Conservation (phyloP, 176 grass and related monocot species). For the Guadua angustifolia region DNA sequence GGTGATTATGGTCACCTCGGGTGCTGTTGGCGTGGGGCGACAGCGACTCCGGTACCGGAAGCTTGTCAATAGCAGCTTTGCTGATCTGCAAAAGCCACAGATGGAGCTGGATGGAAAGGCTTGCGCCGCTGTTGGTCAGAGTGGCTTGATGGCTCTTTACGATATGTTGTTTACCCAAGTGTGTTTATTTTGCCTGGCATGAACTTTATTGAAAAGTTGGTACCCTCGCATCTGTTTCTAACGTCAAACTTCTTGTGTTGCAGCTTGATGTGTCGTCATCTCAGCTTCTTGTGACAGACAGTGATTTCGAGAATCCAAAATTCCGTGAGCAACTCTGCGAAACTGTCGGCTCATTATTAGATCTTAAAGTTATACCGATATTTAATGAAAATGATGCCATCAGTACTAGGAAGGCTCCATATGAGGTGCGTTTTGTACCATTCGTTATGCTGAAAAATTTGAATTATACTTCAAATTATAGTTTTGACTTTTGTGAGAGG, state of each 20-base stretch:
- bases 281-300: slow-evolving; percentile 95
- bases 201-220: not conserved
- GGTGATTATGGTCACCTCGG: slow-evolving; percentile 91
- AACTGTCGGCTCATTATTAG: slow-evolving; percentile 78
- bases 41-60: slow-evolving; percentile 82
- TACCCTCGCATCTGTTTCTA: slow-evolving; percentile 33
- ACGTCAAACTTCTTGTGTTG: slow-evolving; percentile 37
- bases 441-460: slow-evolving; percentile 2
- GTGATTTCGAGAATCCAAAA: slow-evolving; percentile 81
- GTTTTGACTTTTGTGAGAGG: not conserved
- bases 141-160: slow-evolving; percentile 93
- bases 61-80: slow-evolving; percentile 93
- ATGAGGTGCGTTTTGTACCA: slow-evolving; percentile 67
- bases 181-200: slow-evolving; percentile 37
- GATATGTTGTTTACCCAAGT: slow-evolving; percentile 92
- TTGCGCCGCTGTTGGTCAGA: slow-evolving; percentile 92
- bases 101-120: slow-evolving; percentile 91
- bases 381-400: slow-evolving; percentile 99
- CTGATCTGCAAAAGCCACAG: slow-evolving; percentile 95
- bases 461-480: not conserved
- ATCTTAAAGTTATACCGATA: slow-evolving; percentile 82
- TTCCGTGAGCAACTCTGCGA: slow-evolving; percentile 70
- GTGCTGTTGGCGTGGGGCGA: slow-evolving; percentile 88
- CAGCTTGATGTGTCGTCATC: slow-evolving; percentile 97
- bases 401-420: slow-evolving; percentile 96